Percentiles rank a stretch among this genome's conserved stretches.
These are phyloP conservation scores for Exserohilum rostratum DNA, from an alignment of 2,329 filamentous ascomycete species.

Conservation along the genomic window DNA sequence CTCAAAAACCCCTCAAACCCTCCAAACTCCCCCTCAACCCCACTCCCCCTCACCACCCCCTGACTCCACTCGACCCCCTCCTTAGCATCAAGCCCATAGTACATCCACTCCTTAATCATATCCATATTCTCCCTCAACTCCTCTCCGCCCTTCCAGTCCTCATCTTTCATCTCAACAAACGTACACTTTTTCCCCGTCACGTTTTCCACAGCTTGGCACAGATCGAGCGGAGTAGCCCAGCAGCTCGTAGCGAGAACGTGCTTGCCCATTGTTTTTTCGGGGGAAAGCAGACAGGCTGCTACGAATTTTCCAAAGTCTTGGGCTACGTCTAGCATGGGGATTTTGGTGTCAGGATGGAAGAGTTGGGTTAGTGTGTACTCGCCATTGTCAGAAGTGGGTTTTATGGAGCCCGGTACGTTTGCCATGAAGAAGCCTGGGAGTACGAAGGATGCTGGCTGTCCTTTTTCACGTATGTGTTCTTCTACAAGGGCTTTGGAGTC, in stretches of 20 bases:
- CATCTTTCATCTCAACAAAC: slow-evolving; percentile 7
- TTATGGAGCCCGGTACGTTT: slow-evolving; percentile 48
- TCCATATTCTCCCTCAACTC: slow-evolving; percentile 22
- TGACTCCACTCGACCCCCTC: slow-evolving; percentile 18
- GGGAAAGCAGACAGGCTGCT: neutral
- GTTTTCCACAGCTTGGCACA: slow-evolving; percentile 9
- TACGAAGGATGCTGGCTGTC: slow-evolving; percentile 53
- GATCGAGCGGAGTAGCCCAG: slow-evolving; percentile 15
- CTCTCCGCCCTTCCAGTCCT: slow-evolving; percentile 16
- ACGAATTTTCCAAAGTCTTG: neutral
- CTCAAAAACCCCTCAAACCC: neutral
- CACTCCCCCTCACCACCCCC: neutral
- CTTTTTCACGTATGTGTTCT: slow-evolving; percentile 57
- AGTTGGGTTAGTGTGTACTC: neutral
- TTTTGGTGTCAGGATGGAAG: neutral
- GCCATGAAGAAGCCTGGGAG: slow-evolving; percentile 62
- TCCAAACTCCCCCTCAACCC: neutral
- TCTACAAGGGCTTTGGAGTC: slow-evolving; percentile 63
- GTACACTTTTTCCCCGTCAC: slow-evolving; percentile 11
- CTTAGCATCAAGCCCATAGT: slow-evolving; percentile 18
- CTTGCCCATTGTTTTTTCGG: neutral
- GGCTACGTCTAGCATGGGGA: neutral
- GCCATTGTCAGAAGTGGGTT: slow-evolving; percentile 9
- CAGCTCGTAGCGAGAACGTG: neutral
- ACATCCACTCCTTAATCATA: slow-evolving; percentile 21